A percentile compares a stretch with the other conserved stretches of the same genome.
Evolutionary conservation across 1,139 yeast species (phyloP).

Genomic region (Saccharomyces hybrid): DNA sequence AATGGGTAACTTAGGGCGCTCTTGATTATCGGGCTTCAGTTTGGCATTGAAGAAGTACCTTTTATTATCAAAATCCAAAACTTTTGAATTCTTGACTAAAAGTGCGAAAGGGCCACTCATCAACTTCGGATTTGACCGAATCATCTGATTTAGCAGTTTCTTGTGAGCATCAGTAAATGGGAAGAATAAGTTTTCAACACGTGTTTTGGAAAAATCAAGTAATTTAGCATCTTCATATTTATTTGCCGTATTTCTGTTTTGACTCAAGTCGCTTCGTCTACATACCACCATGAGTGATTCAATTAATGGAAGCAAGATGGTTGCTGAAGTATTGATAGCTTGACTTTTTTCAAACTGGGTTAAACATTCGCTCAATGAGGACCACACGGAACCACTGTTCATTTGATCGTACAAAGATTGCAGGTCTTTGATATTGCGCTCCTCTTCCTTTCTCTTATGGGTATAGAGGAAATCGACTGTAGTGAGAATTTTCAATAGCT

Average conservation of each 20-base stretch:
- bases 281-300: conserved; percentile 94
- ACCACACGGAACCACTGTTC: conserved; percentile 78
- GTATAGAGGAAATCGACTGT: conserved; percentile 75
- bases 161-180: conserved; percentile 87
- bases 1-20: conserved; percentile 47
- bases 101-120: conserved; percentile 96
- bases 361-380: conserved; percentile 72
- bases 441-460: conserved; percentile 29
- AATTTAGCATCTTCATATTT: conserved; percentile 53
- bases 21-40: conserved; percentile 44
- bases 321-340: conserved; percentile 60
- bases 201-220: conserved; percentile 66
- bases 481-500: conserved; percentile 72
- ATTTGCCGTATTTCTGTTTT: conserved; percentile 23
- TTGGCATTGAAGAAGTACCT: conserved; percentile 76
- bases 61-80: conserved; percentile 91
- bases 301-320: conserved; percentile 75
- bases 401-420: conserved; percentile 59
- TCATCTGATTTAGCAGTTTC: conserved; percentile 85
- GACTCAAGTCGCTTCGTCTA: conserved; percentile 72
- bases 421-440: conserved; percentile 32
- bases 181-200: conserved; percentile 73
- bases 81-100: conserved; percentile 81
- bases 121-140: conserved; percentile 79
- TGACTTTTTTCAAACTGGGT: conserved; percentile 35